A percentile compares a stretch with the other conserved stretches of the same genome.
Evolutionary conservation across 495 filamentous ascomycete species (phyloP).

Genomic region (Aspergillus conjunctus): DNA sequence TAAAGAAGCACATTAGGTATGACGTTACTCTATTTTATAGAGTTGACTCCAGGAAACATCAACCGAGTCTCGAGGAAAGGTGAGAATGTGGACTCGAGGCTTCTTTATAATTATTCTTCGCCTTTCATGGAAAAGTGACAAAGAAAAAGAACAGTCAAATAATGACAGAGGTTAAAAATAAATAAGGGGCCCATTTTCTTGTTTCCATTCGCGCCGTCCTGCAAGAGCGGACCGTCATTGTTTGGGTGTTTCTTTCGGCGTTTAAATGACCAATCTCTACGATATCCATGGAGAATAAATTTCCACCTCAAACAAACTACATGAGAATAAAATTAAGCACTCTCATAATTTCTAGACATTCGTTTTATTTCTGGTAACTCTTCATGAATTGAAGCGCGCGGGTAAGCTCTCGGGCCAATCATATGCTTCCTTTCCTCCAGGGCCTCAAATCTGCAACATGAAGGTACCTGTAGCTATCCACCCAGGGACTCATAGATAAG

Average conservation of each 20-base stretch:
- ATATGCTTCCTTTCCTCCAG: not conserved
- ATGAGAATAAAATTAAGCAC: not conserved
- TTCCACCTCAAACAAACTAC: conserved; percentile 4
- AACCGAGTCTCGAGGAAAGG: not conserved
- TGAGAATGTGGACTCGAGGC: not conserved
- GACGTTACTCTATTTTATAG: no score
- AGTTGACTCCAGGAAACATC: not conserved
- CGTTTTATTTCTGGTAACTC: not conserved
- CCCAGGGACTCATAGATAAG: no score
- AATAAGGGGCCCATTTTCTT: conserved; percentile 1
- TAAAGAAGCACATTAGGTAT: no score
- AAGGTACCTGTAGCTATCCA: no score
- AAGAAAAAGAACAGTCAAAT: not conserved
- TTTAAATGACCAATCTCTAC: conserved; percentile 13
- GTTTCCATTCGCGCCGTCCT: conserved; percentile 24
- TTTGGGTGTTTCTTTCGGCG: conserved; percentile 3
- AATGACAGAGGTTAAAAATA: conserved; percentile 7
- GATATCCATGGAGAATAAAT: not conserved
- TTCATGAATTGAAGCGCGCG: not conserved
- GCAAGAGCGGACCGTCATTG: conserved; percentile 4
- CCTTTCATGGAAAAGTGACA: not conserved
- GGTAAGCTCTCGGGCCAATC: not conserved
- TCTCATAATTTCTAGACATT: not conserved
- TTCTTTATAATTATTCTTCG: not conserved
- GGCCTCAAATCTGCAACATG: not conserved